Percentiles rank a stretch among this genome's conserved stretches.
These are phyloP conservation scores for Colletotrichum chlorophyti DNA, from an alignment of 2,329 filamentous ascomycete genomes.

Conservation along the genomic window DNA sequence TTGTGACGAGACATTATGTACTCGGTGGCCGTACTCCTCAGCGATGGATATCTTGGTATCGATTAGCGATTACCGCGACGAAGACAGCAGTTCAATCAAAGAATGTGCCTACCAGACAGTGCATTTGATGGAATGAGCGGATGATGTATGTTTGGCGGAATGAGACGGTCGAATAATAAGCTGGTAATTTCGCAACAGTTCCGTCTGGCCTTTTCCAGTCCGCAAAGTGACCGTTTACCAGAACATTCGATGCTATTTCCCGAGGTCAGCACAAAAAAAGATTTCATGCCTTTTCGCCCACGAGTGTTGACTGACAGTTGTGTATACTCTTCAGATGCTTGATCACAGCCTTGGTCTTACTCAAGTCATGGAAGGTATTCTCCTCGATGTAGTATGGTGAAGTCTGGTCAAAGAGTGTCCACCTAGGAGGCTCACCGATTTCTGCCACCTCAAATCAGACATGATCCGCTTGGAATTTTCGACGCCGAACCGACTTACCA, in stretches of 20 bases:
- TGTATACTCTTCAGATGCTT: constrained; percentile 9
- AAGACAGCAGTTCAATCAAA: too few relatives aligned
- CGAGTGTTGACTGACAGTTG: background rate
- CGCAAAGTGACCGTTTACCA: constrained; percentile 6
- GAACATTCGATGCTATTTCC: constrained; percentile 9
- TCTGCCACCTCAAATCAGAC: background rate
- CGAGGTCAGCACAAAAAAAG: background rate
- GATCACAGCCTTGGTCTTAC: background rate
- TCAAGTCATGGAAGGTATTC: constrained; percentile 7
- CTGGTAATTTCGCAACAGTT: constrained; percentile 4
- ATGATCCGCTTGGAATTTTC: background rate
- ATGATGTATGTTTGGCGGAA: constrained; percentile 18
- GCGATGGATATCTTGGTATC: constrained; percentile 6
- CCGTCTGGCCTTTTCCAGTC: constrained; percentile 18
- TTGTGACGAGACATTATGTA: constrained; percentile 8
- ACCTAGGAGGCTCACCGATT: constrained; percentile 7
- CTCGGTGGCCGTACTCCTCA: constrained; percentile 12
- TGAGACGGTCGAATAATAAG: constrained; percentile 14
- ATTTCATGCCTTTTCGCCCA: too few relatives aligned
- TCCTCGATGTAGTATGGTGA: constrained; percentile 12
- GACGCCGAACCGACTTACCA: background rate
- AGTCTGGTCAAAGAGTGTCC: constrained; percentile 8
- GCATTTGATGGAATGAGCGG: constrained; percentile 20
- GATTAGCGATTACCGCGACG: background rate
- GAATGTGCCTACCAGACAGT: background rate